Conservation (phyloP, 1,139 yeast genomes). For the Taphrina confusa region DNA sequence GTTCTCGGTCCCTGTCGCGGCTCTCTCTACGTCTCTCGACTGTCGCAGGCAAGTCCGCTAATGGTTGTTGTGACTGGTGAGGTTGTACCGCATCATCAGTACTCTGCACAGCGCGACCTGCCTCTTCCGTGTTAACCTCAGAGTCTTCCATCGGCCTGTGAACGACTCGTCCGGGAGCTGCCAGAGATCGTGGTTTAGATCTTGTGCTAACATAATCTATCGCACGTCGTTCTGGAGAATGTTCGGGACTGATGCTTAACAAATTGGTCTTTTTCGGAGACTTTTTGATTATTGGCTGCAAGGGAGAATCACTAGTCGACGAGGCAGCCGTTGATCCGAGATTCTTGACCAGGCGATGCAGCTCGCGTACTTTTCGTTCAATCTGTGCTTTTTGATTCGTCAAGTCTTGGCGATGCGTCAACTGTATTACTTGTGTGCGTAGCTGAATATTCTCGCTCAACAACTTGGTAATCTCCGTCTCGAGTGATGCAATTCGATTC, state of each 20-base stretch:
- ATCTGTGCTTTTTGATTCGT: slow-evolving; percentile 8
- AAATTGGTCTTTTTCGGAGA: slow-evolving; percentile 27
- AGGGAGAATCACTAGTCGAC: background rate
- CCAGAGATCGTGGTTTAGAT: slow-evolving; percentile 2
- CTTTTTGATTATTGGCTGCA: slow-evolving; percentile 4
- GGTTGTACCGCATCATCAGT: background rate
- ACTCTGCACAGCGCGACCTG: background rate
- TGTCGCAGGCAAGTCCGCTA: background rate
- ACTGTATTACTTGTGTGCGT: slow-evolving; percentile 14
- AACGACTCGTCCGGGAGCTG: background rate
- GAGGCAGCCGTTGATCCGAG: slow-evolving; percentile 1
- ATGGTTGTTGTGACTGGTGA: background rate
- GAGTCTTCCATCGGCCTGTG: background rate
- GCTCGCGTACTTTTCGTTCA: slow-evolving; percentile 13
- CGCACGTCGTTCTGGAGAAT: slow-evolving; percentile 5
- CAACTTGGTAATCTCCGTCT: slow-evolving; percentile 8
- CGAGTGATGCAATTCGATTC: slow-evolving; percentile 25
- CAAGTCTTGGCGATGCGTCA: slow-evolving; percentile 16
- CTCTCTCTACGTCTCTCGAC: slow-evolving; percentile 6
- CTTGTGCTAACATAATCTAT: slow-evolving; percentile 3
- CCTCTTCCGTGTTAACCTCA: background rate
- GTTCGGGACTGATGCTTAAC: slow-evolving; percentile 22
- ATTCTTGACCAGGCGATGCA: slow-evolving; percentile 9
- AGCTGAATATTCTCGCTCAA: slow-evolving; percentile 24
- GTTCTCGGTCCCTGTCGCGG: slow-evolving; percentile 16